Evolutionary conservation across 2,329 filamentous ascomycete species (phyloP), one percentile per base, ranked within the genome.

Genomic region (Tolypocladium guangdongense): DNA sequence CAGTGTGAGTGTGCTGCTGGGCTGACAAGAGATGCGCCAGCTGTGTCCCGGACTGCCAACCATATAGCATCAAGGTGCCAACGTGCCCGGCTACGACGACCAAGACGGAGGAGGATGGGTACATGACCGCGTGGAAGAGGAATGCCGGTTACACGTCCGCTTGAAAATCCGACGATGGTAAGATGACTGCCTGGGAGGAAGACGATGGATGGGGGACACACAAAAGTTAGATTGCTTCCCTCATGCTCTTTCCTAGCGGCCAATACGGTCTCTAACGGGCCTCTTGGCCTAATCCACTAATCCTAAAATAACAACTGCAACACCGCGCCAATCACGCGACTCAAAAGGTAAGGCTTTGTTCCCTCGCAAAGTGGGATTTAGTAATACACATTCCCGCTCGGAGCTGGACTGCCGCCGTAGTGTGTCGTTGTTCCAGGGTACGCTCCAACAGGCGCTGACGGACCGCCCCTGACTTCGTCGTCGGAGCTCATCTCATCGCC

Each of bases 361-460:
- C 2, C 6, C 10, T 30, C 24, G 16, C 10, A 30, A 16, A 8
- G 1, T 18, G 10, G 2, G 3, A 2, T 37, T 55, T 60, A 69
- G 51, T 75, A 76, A 54, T 71, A 74, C 11, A 66, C 62, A 45
- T 68, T 72, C 0, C 64, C 68, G 11, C 66, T 59, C 30, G 63
- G 61, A 38, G 66, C 64, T 7, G 60, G 57, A 30, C 55, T 62
- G 32, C 58, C 54, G 20, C 62, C 55, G 60, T 74, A 74, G 35
- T 76, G 71, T 3, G 60, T 62, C 32, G 67, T 64, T 0, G 72
- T 72, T 8, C 76, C 77, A 4, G 79, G 77, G 57, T 78, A 82
- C 0, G 75, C 74, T 4, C 79, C 78, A 16, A 72, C 70, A 7
- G 73, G 71, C 4, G 60, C 63, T 0, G 63, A 58, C 3, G 64